phyloP scores from a whole-genome alignment of 805 yeast genomes.

The Zygoascus bituminiphila region DNA sequence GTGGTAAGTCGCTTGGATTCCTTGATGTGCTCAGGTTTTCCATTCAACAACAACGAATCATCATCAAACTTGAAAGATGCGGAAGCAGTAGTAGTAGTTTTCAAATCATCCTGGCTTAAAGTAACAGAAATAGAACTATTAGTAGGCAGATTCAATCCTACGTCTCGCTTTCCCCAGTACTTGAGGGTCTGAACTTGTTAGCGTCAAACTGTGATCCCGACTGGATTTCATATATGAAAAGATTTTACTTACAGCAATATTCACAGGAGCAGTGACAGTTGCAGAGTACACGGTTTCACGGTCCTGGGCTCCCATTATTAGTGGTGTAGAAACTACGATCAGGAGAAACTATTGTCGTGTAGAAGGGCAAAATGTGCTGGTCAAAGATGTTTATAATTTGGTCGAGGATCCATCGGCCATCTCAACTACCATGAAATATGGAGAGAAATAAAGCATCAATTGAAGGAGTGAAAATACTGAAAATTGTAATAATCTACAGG shows the following conservation, averaged over 20 bases:
- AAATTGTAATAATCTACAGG: too few relatives aligned
- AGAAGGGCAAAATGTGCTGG: too few relatives aligned
- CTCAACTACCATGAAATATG: too few relatives aligned
- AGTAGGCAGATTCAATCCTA: conserved; percentile 81
- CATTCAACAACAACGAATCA: conserved; percentile 81
- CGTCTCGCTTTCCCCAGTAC: conserved; percentile 98
- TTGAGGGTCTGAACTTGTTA: conserved; percentile 56
- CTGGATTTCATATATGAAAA: background rate
- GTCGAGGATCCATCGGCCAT: too few relatives aligned
- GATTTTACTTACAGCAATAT: conserved; percentile 72
- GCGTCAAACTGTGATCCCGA: background rate
- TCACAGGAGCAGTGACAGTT: conserved; percentile 92
- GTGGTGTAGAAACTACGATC: too few relatives aligned
- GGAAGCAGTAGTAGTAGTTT: conserved; percentile 86
- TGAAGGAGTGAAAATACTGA: too few relatives aligned
- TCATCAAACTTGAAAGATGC: conserved; percentile 46
- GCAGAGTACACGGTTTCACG: conserved; percentile 45
- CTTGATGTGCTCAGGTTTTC: conserved; percentile 63
- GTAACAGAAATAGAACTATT: conserved; percentile 95
- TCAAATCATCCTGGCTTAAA: conserved; percentile 77
- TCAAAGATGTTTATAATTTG: too few relatives aligned
- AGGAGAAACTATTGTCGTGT: too few relatives aligned
- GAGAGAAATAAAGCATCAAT: too few relatives aligned
- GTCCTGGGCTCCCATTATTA: background rate
- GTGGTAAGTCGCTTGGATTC: conserved; percentile 44